Evolutionary conservation across 2,329 filamentous ascomycete genomes (phyloP).

Genomic region (Cyanodermella asteris): DNA sequence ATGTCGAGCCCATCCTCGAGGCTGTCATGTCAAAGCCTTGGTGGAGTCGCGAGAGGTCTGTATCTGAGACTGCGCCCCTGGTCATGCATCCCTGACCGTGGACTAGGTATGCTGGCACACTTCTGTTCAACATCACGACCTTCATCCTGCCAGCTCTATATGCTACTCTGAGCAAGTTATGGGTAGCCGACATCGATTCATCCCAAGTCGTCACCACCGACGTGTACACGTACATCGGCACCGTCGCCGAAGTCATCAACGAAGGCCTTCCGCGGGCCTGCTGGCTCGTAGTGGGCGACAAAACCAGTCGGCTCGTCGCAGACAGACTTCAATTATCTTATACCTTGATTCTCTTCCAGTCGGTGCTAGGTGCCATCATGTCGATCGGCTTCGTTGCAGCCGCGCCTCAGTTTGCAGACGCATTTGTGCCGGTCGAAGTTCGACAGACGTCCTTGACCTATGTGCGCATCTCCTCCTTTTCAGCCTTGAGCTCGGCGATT

Average conservation of each 20-base stretch:
- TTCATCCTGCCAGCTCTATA: conserved; percentile 48
- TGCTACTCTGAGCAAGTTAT: conserved; percentile 44
- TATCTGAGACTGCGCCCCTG: background rate
- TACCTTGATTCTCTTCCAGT: conserved; percentile 34
- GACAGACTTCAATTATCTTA: conserved; percentile 37
- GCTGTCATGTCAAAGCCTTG: background rate
- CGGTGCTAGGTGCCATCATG: conserved; percentile 33
- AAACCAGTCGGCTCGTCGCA: conserved; percentile 26
- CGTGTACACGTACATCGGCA: conserved; percentile 46
- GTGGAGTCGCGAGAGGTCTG: background rate
- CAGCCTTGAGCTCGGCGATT: conserved; percentile 37
- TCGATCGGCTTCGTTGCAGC: conserved; percentile 35
- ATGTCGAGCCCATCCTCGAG: background rate
- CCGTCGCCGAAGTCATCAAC: conserved; percentile 46
- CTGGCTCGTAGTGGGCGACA: conserved; percentile 48
- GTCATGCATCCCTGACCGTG: background rate
- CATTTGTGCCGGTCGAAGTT: conserved; percentile 41
- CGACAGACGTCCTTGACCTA: conserved; percentile 37
- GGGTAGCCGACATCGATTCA: conserved; percentile 46
- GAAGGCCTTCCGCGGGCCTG: conserved; percentile 48
- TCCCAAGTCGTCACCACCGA: conserved; percentile 42
- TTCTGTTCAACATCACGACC: conserved; percentile 39
- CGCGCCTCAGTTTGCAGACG: conserved; percentile 31
- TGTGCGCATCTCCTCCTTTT: conserved; percentile 41
- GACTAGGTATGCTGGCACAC: conserved; percentile 29